phyloP scores from a whole-genome alignment of 163 green algal species.

The Trebouxia gelatinosa region DNA sequence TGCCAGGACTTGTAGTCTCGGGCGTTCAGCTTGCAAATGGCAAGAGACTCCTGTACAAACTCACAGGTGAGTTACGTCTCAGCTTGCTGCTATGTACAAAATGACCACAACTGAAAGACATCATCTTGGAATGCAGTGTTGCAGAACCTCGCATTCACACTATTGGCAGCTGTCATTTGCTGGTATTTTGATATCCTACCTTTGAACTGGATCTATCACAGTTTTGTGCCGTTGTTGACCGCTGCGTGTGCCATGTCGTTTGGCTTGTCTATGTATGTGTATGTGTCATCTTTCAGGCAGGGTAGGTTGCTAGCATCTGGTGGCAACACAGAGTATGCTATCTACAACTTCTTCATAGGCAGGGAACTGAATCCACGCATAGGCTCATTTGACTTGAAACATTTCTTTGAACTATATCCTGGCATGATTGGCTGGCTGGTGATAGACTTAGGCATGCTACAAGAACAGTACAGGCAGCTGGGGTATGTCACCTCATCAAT shows the following conservation, averaged over 20 bases:
- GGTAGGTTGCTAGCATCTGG: conserved; percentile 35
- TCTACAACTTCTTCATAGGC: conserved; percentile 97
- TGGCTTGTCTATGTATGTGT: conserved; percentile 58
- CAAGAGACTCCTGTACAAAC: conserved; percentile 79
- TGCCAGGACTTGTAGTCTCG: conserved; percentile 67
- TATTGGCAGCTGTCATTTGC: conserved; percentile 35
- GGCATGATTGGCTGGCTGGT: conserved; percentile 87
- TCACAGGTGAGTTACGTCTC: conserved; percentile 71
- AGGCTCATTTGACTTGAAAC: conserved; percentile 82
- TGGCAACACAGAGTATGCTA: conserved; percentile 45
- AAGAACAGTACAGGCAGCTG: conserved; percentile 61
- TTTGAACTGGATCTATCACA: conserved; percentile 75
- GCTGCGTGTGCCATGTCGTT: conserved; percentile 62
- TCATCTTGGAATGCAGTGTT: conserved; percentile 61
- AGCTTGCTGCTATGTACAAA: not conserved
- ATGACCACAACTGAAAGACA: not conserved
- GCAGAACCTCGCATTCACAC: conserved; percentile 57
- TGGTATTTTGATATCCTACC: conserved; percentile 68
- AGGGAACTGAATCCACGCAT: conserved; percentile 89
- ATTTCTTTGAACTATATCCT: conserved; percentile 95
- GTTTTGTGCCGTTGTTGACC: conserved; percentile 66
- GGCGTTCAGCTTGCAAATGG: conserved; percentile 69
- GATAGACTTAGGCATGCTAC: conserved; percentile 74
- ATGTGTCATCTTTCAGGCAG: conserved; percentile 56
- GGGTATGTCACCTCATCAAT: conserved; percentile 68